Base-by-base conservation (phyloP, 352 stramenopile species). In the Phytophthora pseudosyringae region DNA sequence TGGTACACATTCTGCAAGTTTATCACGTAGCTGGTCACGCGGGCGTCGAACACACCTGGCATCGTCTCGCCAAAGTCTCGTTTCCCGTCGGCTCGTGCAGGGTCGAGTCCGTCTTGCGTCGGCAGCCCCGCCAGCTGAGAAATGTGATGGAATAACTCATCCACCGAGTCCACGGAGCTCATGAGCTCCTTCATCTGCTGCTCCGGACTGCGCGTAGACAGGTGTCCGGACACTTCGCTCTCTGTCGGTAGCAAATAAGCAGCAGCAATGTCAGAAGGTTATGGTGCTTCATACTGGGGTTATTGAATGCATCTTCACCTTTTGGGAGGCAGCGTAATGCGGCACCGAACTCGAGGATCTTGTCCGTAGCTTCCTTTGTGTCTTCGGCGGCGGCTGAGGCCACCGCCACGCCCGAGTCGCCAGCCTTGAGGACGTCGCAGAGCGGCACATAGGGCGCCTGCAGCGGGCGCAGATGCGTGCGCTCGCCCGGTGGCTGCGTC, bases 111-210 rank as follows among this genome's bases (percentile, higher is more conserved):
- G 25, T 71, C 62, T 28, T 71, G 26, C 4, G 38, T 55, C 6
- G 60, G 57, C 11, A 83, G 57, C 8, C 73, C 68, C 18, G 86
- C 78, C 18, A 96, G 57, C 38, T 77, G 81, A 0, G 83, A 88
- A 36, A 96, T 89, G 64, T 93, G 86, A 38, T 88, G 80, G 60
- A 96, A 96, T 28, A 96, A 51, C 45, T 92, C 88, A 16, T 91
- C 78, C 41, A 88, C 68, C 16, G 86, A 89, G 60, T 96, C 88
- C 16, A 91, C 86, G 1, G 84, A 77, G 59, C 77, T 91, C 52
- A 89, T 68, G 32, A 94, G 68, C n/a, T 87, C 83, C 29, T 93
- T 79, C 25, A 94, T 64, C 40, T 93, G 76, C 47, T 91, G 81
- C 35, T 91, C 76, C 0, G 65, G 32, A 36, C 49, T 91, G 38